These are phyloP conservation scores for Aureoboletus auriporus DNA, from an alignment of 768 basidiomycete species.

Conservation along the genomic window DNA sequence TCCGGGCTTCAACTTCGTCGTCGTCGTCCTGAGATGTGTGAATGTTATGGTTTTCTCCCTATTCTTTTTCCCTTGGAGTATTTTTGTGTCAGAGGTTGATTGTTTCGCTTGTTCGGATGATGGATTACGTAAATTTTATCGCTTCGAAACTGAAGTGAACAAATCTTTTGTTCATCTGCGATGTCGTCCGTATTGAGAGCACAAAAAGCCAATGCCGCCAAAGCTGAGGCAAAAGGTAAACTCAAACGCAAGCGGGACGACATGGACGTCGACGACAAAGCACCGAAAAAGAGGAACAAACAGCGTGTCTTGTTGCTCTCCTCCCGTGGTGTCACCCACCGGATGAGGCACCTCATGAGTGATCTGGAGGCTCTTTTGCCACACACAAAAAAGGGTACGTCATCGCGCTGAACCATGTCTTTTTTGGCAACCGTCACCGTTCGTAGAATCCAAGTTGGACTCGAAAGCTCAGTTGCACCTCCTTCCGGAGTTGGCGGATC, in stretches of 20 bases:
- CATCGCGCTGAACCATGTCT: constrained; percentile 13
- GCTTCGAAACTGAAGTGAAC: background rate
- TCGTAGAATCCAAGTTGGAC: constrained; percentile 90
- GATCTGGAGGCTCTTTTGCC: constrained; percentile 88
- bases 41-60: background rate
- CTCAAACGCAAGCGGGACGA: constrained; percentile 64
- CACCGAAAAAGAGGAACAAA: constrained; percentile 75
- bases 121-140: constrained; percentile 23
- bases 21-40: constrained; percentile 24
- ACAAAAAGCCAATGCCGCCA: constrained; percentile 54
- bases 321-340: constrained; percentile 90
- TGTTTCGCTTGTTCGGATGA: background rate
- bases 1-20: constrained; percentile 35
- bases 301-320: constrained; percentile 91
- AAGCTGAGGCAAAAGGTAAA: constrained; percentile 40
- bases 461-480: constrained; percentile 92
- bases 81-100: background rate
- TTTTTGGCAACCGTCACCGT: background rate
- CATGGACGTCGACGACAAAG: constrained; percentile 54
- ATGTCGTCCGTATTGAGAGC: constrained; percentile 69
- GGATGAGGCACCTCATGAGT: constrained; percentile 97
- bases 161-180: background rate
- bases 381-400: constrained; percentile 92
- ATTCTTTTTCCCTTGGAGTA: background rate
- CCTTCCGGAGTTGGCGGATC: constrained; percentile 92